A percentile compares a stretch with the other conserved stretches of the same genome.
phyloP scores from a whole-genome alignment of 2,329 filamentous ascomycete genomes.

The Paraconiothyrium brasiliense region DNA sequence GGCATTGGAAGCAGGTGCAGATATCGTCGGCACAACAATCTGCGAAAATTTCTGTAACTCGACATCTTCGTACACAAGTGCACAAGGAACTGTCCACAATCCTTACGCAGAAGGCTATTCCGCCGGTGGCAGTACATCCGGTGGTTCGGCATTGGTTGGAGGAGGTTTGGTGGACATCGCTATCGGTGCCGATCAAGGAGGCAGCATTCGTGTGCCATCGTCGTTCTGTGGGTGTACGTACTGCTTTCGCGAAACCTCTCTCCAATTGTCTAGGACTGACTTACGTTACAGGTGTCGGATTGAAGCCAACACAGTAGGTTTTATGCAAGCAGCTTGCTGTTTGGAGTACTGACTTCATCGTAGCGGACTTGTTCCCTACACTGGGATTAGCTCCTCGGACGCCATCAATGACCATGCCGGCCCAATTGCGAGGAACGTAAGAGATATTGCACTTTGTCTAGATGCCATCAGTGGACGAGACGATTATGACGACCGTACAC shows the following conservation, averaged over 20 bases:
- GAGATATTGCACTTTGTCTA: conserved; percentile 35
- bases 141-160: conserved; percentile 56
- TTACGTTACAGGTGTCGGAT: neutral
- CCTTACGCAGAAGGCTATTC: conserved; percentile 57
- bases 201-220: conserved; percentile 50
- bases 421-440: conserved; percentile 38
- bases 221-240: conserved; percentile 47
- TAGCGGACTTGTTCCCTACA: conserved; percentile 61
- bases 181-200: conserved; percentile 53
- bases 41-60: conserved; percentile 66
- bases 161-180: conserved; percentile 49
- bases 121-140: conserved; percentile 59
- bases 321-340: conserved; percentile 2
- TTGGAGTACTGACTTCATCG: conserved; percentile 54
- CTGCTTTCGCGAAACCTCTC: neutral
- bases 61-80: conserved; percentile 58
- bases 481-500: conserved; percentile 42
- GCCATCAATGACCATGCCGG: conserved; percentile 57
- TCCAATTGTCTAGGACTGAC: neutral
- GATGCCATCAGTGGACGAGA: conserved; percentile 44
- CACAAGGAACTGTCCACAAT: conserved; percentile 49
- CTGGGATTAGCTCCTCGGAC: conserved; percentile 52
- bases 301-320: conserved; percentile 12
- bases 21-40: conserved; percentile 60
- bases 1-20: conserved; percentile 60